Evolutionary conservation across 2,329 filamentous ascomycete species (phyloP), one percentile per base, ranked within the genome.

Genomic region (Neonectria punicea): DNA sequence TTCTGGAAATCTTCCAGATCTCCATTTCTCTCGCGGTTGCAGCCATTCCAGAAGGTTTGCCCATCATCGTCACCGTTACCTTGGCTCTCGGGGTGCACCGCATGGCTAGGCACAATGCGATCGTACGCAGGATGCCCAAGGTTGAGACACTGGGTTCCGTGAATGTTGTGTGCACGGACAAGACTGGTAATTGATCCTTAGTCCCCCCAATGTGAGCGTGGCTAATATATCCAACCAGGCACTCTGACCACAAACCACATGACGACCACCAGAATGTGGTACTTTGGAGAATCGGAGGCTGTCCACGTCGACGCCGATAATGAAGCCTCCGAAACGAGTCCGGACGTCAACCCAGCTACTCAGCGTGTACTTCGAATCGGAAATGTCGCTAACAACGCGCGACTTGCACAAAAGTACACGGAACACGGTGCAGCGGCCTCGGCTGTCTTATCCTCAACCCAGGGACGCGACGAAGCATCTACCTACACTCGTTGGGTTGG

Each of bases 81-180:
- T 85, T 99, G 60, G 96, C 96, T 43, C 86, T 99, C 14, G 97
- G 96, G 14, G 97, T 99, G 9, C 89, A 99, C 75, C 90, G 96
- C 63, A 99, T 99, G 96, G 97, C 96, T 66, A 93, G 90, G 75
- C 90, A 95, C 73, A 93, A 97, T 77, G 96, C 96, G 9, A 99
- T 99, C 77, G 95, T 99, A 65, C 92, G 96, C 71, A 91, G 93
- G 76, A 91, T 99, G 81, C 97, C 97, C 22, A 98, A 96, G 79
- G 97, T 99, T 9, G 96, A 99, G 79, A 99, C 96, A 0, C 83
- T 99, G 5, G 97, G 97, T 9, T 98, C 94, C n/a, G 96, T 99
- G 64, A 99, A 98, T 74, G 94, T 99, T n/a, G 93, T 99, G 7
- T 99, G 97, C 82, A 98, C 94, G 71, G 96, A 99, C 84, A 99